Evolutionary conservation across 176 grass and related monocot genomes (phyloP), one percentile per base, ranked within the genome.

Genomic region (Alopecurus myosuroides): DNA sequence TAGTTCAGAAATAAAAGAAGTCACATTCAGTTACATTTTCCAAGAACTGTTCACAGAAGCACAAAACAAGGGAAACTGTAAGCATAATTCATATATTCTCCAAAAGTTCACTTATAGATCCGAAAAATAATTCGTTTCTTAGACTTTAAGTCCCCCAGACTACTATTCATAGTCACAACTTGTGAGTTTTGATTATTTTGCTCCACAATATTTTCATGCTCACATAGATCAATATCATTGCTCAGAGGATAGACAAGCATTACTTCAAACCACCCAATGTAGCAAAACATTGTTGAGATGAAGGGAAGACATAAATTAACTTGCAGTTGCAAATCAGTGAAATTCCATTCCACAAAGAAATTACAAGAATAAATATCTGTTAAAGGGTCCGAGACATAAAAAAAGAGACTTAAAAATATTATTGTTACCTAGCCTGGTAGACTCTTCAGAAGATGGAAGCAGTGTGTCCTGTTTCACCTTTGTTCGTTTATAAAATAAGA

Each of bases 391-490:
- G 22, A 53, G 22, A 62, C 15, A 46, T 15, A 73, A 66, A 85
- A 35, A 67, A 2, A 79, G 11, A 50, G 39, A 13, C 5, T 6
- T 71, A 22, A 66, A 23, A 46, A 77, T 46, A 9, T 77, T 62
- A 60, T 46, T 14, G n/a, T 72, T 92, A 92, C 89, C 75, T 51
- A 79, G 88, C 76, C 85, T 86, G 55, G 33, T 48, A 77, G 91
- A 88, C 58, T 83, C 84, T 89, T 93, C 93, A 86, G 89, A 80
- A 23, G 89, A 90, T 77, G 78, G 74, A 86, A 94, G 81, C 46
- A 91, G 35, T 34, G 84, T 60, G 4, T 42, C 78, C 33, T 34
- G 75, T 70, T 92, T 94, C 36, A 45, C 69, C 51, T 91, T 96
- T 83, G 68, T 94, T 94, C 83, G 83, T 58, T 90, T 99, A 86